These are phyloP conservation scores for Auricularia auricula-judae DNA, from an alignment of 768 basidiomycete species.

Conservation along the genomic window DNA sequence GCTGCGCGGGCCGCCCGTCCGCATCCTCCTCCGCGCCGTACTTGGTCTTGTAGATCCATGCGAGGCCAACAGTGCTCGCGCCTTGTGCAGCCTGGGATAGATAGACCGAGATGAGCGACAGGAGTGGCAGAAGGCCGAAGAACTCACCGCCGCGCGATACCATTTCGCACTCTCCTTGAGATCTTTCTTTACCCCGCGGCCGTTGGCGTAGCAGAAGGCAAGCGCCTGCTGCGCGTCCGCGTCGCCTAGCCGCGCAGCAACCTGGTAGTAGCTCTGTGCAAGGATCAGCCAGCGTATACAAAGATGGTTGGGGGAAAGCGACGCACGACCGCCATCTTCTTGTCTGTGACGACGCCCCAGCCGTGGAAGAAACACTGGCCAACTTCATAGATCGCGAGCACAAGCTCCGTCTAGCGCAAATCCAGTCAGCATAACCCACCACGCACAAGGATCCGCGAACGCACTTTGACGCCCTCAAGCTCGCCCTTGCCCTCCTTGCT, in stretches of 20 bases:
- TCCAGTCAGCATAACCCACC: neutral
- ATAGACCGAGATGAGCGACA: neutral
- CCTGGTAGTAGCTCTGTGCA: constrained; percentile 67
- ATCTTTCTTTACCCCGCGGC: constrained; percentile 83
- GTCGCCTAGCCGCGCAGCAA: constrained; percentile 78
- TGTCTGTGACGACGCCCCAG: constrained; percentile 80
- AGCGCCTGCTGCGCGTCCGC: constrained; percentile 79
- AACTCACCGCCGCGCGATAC: constrained; percentile 75
- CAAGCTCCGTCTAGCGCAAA: constrained; percentile 52
- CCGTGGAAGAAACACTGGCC: constrained; percentile 90
- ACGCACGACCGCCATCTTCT: constrained; percentile 80
- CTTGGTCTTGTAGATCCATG: constrained; percentile 90
- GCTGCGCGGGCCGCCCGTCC: neutral
- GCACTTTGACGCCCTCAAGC: constrained; percentile 41
- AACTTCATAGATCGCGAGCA: constrained; percentile 84
- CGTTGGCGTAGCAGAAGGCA: constrained; percentile 76
- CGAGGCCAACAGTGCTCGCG: constrained; percentile 69
- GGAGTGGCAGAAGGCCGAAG: neutral
- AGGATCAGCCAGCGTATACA: neutral
- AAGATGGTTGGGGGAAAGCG: neutral
- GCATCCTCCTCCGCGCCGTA: constrained; percentile 22
- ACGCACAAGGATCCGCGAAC: neutral
- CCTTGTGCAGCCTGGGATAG: constrained; percentile 48
- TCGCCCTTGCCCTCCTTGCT: constrained; percentile 25
- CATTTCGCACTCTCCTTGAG: constrained; percentile 78